Evolutionary conservation across 2,329 filamentous ascomycete genomes (phyloP), one percentile per base, ranked within the genome.

Genomic region (Colletotrichum lini): DNA sequence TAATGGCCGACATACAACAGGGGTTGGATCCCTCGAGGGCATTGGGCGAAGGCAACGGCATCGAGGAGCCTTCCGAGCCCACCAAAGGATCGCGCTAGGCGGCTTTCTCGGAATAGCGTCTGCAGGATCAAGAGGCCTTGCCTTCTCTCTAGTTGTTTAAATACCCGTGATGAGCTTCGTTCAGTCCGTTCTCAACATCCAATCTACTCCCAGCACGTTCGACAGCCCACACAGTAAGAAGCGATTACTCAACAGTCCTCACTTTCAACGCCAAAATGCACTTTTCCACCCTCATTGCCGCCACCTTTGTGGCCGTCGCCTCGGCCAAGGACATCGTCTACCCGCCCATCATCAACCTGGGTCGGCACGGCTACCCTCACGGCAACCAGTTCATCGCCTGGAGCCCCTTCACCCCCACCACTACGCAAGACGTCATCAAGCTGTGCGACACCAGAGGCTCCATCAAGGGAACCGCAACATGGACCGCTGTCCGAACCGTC

Each of bases 311-410:
- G 68, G 57, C 57, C 18, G 12, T 47, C 8, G 52, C 64, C 10
- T 53, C 64, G 16, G 64, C 64, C 50, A 12, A 56, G 26, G 53
- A 59, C 7, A 40, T 63, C 4, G 38, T 52, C n/a, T 53, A 44
- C 38, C 64, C 68, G 23, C 44, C 68, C 18, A 68, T 71, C 40
- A 71, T 71, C 40, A 71, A 68, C 47, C 45, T 71, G 5, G 68
- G 68, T 21, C 56, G 53, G 10, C 63, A 54, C 47, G 30, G 38
- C 40, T 71, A 42, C 40, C 68, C 68, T 7, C 68, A 68, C 30
- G 59, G 52, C 23, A 71, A 68, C 52, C 15, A 26, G 1, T 59
- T 64, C 47, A 10, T 71, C 30, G 68, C 68, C 21, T 71, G 68
- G 68, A 68, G 65, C 7, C 68, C 65, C 18, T 71, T 64, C 47